phyloP scores from a whole-genome alignment of 768 basidiomycete species.

The Strobilomyces echinocephalus region DNA sequence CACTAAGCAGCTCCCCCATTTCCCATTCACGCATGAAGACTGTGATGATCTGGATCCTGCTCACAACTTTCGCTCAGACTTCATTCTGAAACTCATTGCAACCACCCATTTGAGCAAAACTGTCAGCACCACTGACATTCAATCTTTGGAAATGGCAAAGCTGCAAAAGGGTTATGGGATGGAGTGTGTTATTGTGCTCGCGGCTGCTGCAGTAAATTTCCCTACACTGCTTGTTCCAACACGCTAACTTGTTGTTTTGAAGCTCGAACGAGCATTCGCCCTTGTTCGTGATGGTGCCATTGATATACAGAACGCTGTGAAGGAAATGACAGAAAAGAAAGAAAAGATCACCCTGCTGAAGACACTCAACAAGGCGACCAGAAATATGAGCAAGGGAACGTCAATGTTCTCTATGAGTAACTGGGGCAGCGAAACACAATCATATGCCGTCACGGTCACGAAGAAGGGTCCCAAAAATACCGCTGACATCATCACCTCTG shows the following conservation, averaged over 20 bases:
- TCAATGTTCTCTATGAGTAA: constrained; percentile 4
- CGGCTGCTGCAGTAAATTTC: background rate
- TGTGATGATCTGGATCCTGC: background rate
- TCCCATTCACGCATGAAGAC: background rate
- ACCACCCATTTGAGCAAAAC: constrained; percentile 1
- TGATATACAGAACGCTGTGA: background rate
- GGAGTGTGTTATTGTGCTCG: background rate
- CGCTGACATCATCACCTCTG: background rate
- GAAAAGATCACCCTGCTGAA: background rate
- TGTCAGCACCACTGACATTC: background rate
- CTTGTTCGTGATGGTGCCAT: background rate
- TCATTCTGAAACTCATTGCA: background rate
- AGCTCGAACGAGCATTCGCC: background rate
- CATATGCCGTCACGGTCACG: background rate
- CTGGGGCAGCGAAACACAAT: background rate
- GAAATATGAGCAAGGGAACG: constrained; percentile 6
- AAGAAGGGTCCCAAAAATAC: constrained; percentile 1
- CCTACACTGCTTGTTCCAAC: background rate
- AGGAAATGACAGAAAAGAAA: constrained; percentile 5
- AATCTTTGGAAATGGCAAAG: background rate
- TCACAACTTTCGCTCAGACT: background rate
- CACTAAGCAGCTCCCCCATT: background rate
- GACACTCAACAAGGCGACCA: constrained; percentile 1
- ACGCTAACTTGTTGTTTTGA: background rate
- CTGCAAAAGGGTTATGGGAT: background rate